Conservation (phyloP, 2,329 filamentous ascomycete genomes). For the Epichloe gansuensis region DNA sequence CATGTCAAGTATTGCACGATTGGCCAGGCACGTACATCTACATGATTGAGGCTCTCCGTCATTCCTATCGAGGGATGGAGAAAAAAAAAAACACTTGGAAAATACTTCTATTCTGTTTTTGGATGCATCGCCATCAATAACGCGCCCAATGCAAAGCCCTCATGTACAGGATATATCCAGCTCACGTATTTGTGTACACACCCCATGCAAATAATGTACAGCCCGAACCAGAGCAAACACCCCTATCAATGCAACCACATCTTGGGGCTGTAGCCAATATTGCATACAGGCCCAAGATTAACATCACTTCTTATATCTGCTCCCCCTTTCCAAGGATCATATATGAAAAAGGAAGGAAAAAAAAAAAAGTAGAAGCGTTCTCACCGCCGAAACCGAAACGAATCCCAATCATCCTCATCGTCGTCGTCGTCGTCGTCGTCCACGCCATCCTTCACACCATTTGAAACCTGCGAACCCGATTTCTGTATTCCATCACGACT, state of each 20-base stretch:
- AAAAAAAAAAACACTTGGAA: neutral
- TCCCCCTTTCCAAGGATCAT: too few relatives aligned
- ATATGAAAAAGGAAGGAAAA: neutral
- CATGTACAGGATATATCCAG: neutral
- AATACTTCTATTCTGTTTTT: neutral
- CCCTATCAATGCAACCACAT: too few relatives aligned
- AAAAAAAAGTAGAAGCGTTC: neutral
- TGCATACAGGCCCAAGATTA: too few relatives aligned
- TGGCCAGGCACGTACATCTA: too few relatives aligned
- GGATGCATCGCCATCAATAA: neutral
- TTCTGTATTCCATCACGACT: conserved; percentile 16
- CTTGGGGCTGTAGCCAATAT: too few relatives aligned
- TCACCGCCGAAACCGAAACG: conserved; percentile 34
- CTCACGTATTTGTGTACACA: neutral
- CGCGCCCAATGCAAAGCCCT: neutral
- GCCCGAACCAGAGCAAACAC: neutral
- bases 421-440: conserved; percentile 37
- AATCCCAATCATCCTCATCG: conserved; percentile 43
- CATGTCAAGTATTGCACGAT: too few relatives aligned
- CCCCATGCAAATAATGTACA: neutral
- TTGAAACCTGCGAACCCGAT: conserved; percentile 9
- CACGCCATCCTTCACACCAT: conserved; percentile 5
- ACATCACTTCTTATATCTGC: too few relatives aligned
- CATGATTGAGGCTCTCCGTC: too few relatives aligned
- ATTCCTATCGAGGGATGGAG: too few relatives aligned